These are phyloP conservation scores for Porcisia deanei DNA, from an alignment of 208 protist species.

Conservation along the genomic window DNA sequence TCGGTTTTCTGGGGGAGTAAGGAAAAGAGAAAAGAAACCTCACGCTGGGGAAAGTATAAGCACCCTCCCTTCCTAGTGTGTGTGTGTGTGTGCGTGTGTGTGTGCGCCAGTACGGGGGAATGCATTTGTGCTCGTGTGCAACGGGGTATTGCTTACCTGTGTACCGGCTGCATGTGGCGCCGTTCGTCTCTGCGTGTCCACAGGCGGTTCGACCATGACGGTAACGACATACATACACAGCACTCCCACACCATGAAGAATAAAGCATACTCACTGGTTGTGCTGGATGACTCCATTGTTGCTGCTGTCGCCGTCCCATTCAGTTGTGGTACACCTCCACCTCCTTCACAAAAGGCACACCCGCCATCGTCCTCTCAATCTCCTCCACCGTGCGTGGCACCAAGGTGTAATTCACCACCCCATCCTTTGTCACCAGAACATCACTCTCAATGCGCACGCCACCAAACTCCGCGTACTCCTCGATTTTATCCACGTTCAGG, in stretches of 20 bases:
- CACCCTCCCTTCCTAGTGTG: too few relatives aligned
- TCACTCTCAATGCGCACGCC: slow-evolving; percentile 99
- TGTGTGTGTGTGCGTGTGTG: too few relatives aligned
- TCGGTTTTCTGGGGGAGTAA: neutral
- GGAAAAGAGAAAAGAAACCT: neutral
- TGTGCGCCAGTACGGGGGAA: too few relatives aligned
- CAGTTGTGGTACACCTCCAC: slow-evolving; percentile 67
- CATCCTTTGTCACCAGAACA: slow-evolving; percentile 94
- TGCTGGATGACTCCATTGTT: neutral
- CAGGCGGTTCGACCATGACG: neutral
- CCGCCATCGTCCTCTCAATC: slow-evolving; percentile 86
- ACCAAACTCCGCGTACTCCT: slow-evolving; percentile 89
- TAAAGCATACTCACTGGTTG: neutral
- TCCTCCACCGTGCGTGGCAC: slow-evolving; percentile 88
- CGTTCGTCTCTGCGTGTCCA: neutral
- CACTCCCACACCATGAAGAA: neutral
- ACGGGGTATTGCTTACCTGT: neutral
- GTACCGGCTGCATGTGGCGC: neutral
- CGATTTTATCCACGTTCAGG: slow-evolving; percentile 88
- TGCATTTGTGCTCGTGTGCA: too few relatives aligned
- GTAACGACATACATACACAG: neutral
- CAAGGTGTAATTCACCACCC: slow-evolving; percentile 81
- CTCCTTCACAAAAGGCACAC: slow-evolving; percentile 60
- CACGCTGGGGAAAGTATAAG: too few relatives aligned
- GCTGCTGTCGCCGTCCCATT: neutral